These are phyloP conservation scores for Przewalskia tangutica DNA, from an alignment of 257 asterid species.

Conservation along the genomic window DNA sequence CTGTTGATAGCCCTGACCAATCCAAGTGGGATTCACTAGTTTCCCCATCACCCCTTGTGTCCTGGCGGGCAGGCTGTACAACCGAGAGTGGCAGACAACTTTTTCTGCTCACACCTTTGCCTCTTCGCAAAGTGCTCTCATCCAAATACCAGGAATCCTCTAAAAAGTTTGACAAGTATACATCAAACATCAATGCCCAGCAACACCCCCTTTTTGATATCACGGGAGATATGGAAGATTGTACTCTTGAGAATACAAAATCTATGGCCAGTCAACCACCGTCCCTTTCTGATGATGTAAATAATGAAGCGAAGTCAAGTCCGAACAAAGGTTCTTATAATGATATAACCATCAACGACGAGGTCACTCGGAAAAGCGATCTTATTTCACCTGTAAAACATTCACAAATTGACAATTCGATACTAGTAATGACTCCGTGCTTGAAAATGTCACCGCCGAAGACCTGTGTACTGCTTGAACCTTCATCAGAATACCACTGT, in stretches of 20 bases:
- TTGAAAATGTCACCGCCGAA: constrained; percentile 79
- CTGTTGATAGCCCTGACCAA: constrained; percentile 48
- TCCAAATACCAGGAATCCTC: constrained; percentile 25
- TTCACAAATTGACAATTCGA: constrained; percentile 24
- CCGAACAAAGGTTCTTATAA: constrained; percentile 16
- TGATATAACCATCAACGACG: constrained; percentile 12
- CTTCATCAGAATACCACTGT: constrained; percentile 36
- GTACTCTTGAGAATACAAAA: constrained; percentile 15
- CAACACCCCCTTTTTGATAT: constrained; percentile 10
- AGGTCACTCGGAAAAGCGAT: constrained; percentile 11
- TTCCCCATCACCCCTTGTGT: constrained; percentile 92
- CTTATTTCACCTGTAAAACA: constrained; percentile 33
- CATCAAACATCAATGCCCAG: constrained; percentile 13
- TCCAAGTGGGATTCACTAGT: constrained; percentile 58
- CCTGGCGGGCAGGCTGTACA: constrained; percentile 75
- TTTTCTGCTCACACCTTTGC: constrained; percentile 87
- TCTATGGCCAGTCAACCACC: constrained; percentile 11
- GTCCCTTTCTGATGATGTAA: constrained; percentile 5
- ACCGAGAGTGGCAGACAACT: constrained; percentile 61
- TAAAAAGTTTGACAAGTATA: constrained; percentile 13
- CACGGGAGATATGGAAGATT: constrained; percentile 7
- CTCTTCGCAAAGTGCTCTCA: constrained; percentile 31
- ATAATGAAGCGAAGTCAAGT: constrained; percentile 16
- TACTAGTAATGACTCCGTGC: constrained; percentile 63
- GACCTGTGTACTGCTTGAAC: constrained; percentile 79